Conservation (phyloP, 306 rosid genomes). For the Trifolium fragiferum region DNA sequence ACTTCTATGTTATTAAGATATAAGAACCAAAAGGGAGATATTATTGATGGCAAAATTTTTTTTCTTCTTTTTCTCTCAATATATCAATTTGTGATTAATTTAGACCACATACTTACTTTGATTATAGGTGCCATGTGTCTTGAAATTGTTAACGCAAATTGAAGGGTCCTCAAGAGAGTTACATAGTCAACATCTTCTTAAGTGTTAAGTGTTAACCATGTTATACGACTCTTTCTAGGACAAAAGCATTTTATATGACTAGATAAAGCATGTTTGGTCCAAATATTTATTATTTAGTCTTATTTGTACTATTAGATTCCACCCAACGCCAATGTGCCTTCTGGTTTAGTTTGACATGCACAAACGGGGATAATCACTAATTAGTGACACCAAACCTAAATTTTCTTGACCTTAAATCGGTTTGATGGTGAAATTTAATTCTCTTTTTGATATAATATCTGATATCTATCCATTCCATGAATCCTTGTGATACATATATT, state of each 20-base stretch:
- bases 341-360: neutral
- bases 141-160: neutral
- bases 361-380: neutral
- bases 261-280: neutral
- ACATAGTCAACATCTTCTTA: constrained; percentile 12
- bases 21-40: neutral
- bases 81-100: neutral
- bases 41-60: neutral
- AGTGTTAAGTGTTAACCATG: too few species aligned
- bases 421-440: neutral
- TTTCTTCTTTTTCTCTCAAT: too few species aligned
- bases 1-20: neutral
- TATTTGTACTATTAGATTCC: neutral
- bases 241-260: neutral
- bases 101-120: neutral
- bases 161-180: neutral
- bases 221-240: neutral
- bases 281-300: neutral
- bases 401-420: neutral
- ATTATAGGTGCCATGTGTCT: constrained; percentile 1
- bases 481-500: too few species aligned
- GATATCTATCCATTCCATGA: neutral
- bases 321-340: too few species aligned
- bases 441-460: neutral
- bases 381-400: neutral